Evolutionary conservation across 108 stramenopile genomes (phyloP), one percentile per base, ranked within the genome.

Genomic region (Nannochloropsis gaditana): DNA sequence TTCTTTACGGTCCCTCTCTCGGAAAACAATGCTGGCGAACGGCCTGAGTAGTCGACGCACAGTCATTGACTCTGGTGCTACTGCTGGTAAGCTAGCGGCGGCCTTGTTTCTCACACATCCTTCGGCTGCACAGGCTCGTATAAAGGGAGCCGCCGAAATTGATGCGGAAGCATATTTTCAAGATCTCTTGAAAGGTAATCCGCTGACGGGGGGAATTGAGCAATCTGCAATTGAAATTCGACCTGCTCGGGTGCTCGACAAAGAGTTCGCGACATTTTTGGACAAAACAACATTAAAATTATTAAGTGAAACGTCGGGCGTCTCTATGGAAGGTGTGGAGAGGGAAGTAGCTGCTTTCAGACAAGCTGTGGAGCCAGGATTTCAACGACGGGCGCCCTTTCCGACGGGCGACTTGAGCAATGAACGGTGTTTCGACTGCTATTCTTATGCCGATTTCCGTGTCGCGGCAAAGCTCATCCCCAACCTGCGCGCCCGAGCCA

Each of bases 321-420:
- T n/a, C 4, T 73, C 59, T 73, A 4, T 73, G 3, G 59, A 73
- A 8, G n/a, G n/a, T 15, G 59, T 73, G 3, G n/a, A 73, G 19
- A 73, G n/a, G 59, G 59, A 73, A 73, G 59, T 73, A n/a, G n/a
- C 19, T 73, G 59, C 59, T n/a, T 73, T 73, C 59, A 15, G 59
- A 73, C 59, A 73, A n/a, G n/a, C 6, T 73, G 59, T 73, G 19
- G 59, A 73, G n/a, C 59, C 59, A n/a, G 59, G 59, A n/a, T 73
- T 73, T 8, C 59, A 73, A 73, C 59, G 59, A 73, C 59, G 59
- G 59, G 59, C 59, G n/a, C 59, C 59, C n/a, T 73, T 73, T n/a
- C 59, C 59, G 2, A n/a, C 59, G n/a, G 59, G n/a, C 59, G 59
- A 73, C 59, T 73, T 73, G 8, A 5, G 19, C 19, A 73, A 73